Evolutionary conservation across 257 asterid species (phyloP).

Genomic region (Fraxinus americana): DNA sequence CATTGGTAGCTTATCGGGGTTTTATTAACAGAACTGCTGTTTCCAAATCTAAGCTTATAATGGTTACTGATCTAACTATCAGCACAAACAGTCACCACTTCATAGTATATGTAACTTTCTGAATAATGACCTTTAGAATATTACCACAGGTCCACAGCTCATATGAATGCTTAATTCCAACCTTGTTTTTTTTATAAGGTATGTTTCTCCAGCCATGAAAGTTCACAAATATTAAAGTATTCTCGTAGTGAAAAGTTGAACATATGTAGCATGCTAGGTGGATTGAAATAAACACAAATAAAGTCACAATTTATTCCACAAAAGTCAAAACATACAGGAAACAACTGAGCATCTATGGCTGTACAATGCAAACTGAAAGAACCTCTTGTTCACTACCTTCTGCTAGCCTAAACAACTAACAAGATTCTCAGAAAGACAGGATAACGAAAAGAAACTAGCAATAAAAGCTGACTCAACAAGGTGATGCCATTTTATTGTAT

Average conservation of each 20-base stretch:
- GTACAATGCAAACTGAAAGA: constrained; percentile 55
- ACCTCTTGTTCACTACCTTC: constrained; percentile 46
- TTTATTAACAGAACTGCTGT: background rate
- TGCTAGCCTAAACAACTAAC: constrained; percentile 52
- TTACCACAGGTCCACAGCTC: background rate
- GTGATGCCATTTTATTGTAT: constrained; percentile 38
- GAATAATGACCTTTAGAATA: background rate
- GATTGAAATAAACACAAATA: constrained; percentile 15
- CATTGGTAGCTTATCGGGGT: constrained; percentile 13
- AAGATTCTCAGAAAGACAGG: constrained; percentile 29
- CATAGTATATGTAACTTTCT: background rate
- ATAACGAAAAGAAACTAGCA: constrained; percentile 29
- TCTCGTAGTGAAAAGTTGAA: background rate
- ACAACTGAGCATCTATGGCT: constrained; percentile 38
- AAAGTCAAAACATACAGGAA: constrained; percentile 18
- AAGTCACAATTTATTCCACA: constrained; percentile 27
- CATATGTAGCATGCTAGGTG: constrained; percentile 17
- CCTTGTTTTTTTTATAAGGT: background rate
- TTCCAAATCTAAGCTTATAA: constrained; percentile 5
- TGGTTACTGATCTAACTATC: constrained; percentile 6
- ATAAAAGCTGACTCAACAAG: constrained; percentile 38
- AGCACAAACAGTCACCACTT: background rate
- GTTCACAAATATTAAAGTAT: constrained; percentile 21
- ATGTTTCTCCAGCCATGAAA: background rate
- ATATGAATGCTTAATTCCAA: background rate